These are phyloP conservation scores for Globisporangium viniferum DNA, from an alignment of 352 stramenopile genomes.

Conservation along the genomic window DNA sequence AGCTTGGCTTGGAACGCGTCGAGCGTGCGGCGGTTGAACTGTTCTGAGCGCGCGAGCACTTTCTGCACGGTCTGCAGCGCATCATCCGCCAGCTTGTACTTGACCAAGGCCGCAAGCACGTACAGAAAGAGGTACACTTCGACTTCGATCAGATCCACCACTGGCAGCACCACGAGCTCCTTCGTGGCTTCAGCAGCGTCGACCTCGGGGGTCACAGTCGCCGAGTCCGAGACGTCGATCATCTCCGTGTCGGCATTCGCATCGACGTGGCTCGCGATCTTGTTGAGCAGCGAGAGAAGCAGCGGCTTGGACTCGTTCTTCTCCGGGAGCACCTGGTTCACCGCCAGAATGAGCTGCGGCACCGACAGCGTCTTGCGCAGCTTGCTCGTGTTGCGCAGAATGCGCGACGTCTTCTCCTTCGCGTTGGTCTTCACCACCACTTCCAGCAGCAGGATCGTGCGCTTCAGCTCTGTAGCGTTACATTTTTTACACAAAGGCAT, in stretches of 20 bases:
- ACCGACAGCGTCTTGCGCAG: slow-evolving; percentile 75
- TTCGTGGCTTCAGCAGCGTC: slow-evolving; percentile 10
- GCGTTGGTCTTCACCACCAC: slow-evolving; percentile 78
- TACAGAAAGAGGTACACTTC: slow-evolving; percentile 84
- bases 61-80: slow-evolving; percentile 52
- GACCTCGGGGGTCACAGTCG: slow-evolving; percentile 8
- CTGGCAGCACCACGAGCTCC: slow-evolving; percentile 31
- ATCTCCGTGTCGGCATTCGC: slow-evolving; percentile 49
- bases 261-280: slow-evolving; percentile 40
- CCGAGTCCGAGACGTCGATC: slow-evolving; percentile 30
- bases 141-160: slow-evolving; percentile 80
- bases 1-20: slow-evolving; percentile 79
- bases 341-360: slow-evolving; percentile 51
- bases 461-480: slow-evolving; percentile 57
- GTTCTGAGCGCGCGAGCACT: slow-evolving; percentile 57
- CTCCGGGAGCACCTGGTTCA: slow-evolving; percentile 58
- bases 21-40: slow-evolving; percentile 79
- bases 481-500: background rate
- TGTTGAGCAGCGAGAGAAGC: slow-evolving; percentile 50
- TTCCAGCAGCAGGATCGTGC: slow-evolving; percentile 67
- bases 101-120: slow-evolving; percentile 67
- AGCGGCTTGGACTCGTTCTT: slow-evolving; percentile 57
- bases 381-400: slow-evolving; percentile 77
- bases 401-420: slow-evolving; percentile 81
- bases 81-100: slow-evolving; percentile 57